These are phyloP conservation scores for Populus hybrid DNA, from an alignment of 441 rosid species.

Conservation along the genomic window DNA sequence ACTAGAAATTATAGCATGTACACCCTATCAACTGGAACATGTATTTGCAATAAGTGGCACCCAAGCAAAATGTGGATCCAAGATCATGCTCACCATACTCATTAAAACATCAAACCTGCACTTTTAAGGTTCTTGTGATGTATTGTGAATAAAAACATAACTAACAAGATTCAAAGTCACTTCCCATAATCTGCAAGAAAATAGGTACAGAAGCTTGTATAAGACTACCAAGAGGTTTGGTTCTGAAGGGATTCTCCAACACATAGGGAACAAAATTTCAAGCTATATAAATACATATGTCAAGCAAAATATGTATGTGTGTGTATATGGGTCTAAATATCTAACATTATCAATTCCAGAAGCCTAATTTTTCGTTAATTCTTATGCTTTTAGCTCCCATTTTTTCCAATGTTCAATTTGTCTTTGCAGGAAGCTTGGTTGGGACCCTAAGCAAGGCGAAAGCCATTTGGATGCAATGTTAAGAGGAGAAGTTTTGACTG, in stretches of 20 bases:
- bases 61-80: not conserved
- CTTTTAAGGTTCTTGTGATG: not conserved
- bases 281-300: not conserved
- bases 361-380: not conserved
- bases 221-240: not conserved
- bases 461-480: slow-evolving; percentile 89
- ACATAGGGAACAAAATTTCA: not conserved
- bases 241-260: not conserved
- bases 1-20: slow-evolving; percentile 1
- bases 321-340: not conserved
- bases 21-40: not conserved
- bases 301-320: not conserved
- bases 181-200: not conserved
- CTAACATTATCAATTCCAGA: no score
- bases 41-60: not conserved
- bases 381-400: not conserved
- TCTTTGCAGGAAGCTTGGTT: slow-evolving; percentile 68
- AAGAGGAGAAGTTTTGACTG: slow-evolving; percentile 86
- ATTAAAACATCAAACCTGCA: not conserved
- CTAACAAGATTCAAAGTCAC: not conserved
- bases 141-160: not conserved
- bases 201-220: not conserved
- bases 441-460: slow-evolving; percentile 92
- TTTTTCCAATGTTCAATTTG: slow-evolving; percentile 9
- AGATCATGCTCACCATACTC: not conserved